Evolutionary conservation across 768 basidiomycete genomes (phyloP).

Genomic region (Hygrocybe punicea): DNA sequence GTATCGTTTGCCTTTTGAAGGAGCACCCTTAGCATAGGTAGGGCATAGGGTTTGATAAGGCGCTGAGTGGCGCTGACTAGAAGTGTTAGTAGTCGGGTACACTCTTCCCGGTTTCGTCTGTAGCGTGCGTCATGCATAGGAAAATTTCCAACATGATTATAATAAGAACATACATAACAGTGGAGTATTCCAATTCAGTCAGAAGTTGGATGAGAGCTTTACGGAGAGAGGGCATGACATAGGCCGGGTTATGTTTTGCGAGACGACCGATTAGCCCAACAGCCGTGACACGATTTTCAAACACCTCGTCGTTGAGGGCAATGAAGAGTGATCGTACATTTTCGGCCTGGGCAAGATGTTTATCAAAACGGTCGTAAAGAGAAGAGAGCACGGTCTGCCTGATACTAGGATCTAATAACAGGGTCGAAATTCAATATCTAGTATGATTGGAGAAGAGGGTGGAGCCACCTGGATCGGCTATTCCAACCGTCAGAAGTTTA

Average conservation of each 20-base stretch:
- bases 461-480: constrained; percentile 85
- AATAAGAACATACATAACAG: constrained; percentile 51
- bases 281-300: constrained; percentile 89
- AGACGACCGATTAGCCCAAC: constrained; percentile 89
- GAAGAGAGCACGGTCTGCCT: constrained; percentile 81
- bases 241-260: constrained; percentile 93
- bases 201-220: constrained; percentile 94
- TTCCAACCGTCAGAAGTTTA: constrained; percentile 90
- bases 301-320: constrained; percentile 94
- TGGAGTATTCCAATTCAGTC: constrained; percentile 95
- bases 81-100: constrained; percentile 82
- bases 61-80: constrained; percentile 90
- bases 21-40: constrained; percentile 91
- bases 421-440: background rate
- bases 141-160: background rate
- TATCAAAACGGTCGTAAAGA: constrained; percentile 91
- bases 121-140: constrained; percentile 9
- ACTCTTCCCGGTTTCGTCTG: constrained; percentile 87
- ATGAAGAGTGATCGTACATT: constrained; percentile 97
- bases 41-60: constrained; percentile 91
- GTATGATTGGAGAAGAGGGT: background rate
- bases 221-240: constrained; percentile 95
- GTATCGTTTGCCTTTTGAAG: constrained; percentile 83
- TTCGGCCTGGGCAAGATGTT: constrained; percentile 95
- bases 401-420: constrained; percentile 64